phyloP scores from a whole-genome alignment of 768 basidiomycete species.

The Mycena alexandri region DNA sequence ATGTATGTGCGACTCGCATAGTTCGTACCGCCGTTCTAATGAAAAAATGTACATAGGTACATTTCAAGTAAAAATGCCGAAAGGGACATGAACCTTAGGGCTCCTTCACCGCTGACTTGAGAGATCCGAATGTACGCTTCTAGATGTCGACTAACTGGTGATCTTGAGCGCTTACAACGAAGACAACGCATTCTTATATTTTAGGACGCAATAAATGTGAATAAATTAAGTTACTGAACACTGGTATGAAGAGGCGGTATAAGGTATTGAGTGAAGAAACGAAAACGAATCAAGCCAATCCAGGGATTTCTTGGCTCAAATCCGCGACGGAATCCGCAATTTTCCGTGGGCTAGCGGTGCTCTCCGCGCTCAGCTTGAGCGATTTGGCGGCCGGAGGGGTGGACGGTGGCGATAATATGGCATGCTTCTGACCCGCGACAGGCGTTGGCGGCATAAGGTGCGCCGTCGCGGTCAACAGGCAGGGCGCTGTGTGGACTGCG shows the following conservation, averaged over 20 bases:
- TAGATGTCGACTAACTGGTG: neutral
- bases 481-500: conserved; percentile 6
- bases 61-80: conserved; percentile 86
- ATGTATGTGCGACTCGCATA: conserved; percentile 61
- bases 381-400: conserved; percentile 30
- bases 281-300: conserved; percentile 15
- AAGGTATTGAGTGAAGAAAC: neutral
- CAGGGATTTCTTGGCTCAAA: conserved; percentile 23
- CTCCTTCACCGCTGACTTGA: neutral
- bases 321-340: neutral
- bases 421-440: conserved; percentile 26
- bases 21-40: conserved; percentile 4
- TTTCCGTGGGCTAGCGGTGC: neutral
- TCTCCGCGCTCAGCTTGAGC: conserved; percentile 19
- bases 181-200: conserved; percentile 20
- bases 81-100: conserved; percentile 53
- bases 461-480: conserved; percentile 7
- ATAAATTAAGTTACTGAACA: conserved; percentile 26
- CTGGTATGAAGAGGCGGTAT: neutral
- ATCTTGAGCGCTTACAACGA: neutral
- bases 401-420: conserved; percentile 20
- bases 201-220: conserved; percentile 30
- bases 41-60: conserved; percentile 64
- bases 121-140: neutral
- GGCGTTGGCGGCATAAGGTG: conserved; percentile 10